Evolutionary conservation across 805 yeast species (phyloP), one percentile per base, ranked within the genome.

Genomic region (Metschnikowia continentalis): DNA sequence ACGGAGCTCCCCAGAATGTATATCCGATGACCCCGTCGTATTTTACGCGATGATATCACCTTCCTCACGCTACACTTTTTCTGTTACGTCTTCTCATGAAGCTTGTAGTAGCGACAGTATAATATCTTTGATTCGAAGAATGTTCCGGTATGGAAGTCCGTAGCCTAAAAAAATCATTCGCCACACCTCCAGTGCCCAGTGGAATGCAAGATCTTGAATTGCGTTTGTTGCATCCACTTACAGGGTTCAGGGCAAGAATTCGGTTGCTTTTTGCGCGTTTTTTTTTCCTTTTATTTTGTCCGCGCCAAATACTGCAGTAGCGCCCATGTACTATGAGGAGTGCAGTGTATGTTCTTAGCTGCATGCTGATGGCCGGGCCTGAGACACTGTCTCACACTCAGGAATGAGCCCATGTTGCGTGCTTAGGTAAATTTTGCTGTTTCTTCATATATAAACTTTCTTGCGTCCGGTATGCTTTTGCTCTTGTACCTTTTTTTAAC

Each of bases 321-420:
- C 42, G 20, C 35, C 14, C 37, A 15, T 15, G 37, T 19, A 33
- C 15, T 37, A 23, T 42, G 46, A 42, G 46, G 22, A 42, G 37
- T 42, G 46, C 32, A 33, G 46, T 33, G 7, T 33, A 32, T 22
- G 30, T 26, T 8, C 35, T 15, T 22, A 22, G 20, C 32, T 42
- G 46, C 38, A 32, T 22, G 22, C n/a, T 33, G 15, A 11, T 35
- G 14, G 38, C 38, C 32, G 38, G 32, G 20, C 38, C 32, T 42
- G 46, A 42, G 46, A 42, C 44, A 41, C 46, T 42, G 30, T 42
- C 46, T 33, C 46, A 42, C 19, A 6, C 15, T 42, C n/a, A 8
- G 32, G 14, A 42, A 42, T 42, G 32, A n/a, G 30, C 32, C 15
- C 17, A 39, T 39, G 19, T 17, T 30, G 44, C 44, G 22, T 13